phyloP scores from a whole-genome alignment of 768 basidiomycete species.

The Rhodocollybia butyracea region DNA sequence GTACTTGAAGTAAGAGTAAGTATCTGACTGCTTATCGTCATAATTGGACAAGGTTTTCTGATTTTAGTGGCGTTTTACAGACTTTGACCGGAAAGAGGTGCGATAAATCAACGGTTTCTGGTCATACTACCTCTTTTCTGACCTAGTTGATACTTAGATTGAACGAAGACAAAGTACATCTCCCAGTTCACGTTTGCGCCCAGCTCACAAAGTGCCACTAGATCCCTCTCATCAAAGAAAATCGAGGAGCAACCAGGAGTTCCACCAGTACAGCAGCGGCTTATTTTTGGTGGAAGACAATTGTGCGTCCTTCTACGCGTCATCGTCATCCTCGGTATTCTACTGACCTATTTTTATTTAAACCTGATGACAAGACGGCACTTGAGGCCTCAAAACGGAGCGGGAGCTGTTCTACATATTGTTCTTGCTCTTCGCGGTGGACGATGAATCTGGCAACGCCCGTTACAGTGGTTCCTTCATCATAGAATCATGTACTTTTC shows the following conservation, averaged over 20 bases:
- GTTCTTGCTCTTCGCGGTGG: slow-evolving; percentile 96
- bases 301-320: slow-evolving; percentile 59
- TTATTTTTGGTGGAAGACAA: slow-evolving; percentile 91
- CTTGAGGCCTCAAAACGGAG: slow-evolving; percentile 77
- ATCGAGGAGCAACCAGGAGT: slow-evolving; percentile 99
- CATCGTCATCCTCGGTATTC: slow-evolving; percentile 3
- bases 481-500: neutral
- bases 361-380: slow-evolving; percentile 90
- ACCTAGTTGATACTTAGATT: slow-evolving; percentile 47
- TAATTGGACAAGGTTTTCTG: neutral
- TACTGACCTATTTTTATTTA: slow-evolving; percentile 24
- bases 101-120: neutral
- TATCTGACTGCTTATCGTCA: neutral
- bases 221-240: slow-evolving; percentile 95
- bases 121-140: slow-evolving; percentile 1
- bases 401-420: slow-evolving; percentile 88
- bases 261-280: slow-evolving; percentile 90
- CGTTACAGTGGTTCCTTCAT: too few species aligned
- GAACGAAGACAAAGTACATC: slow-evolving; percentile 81
- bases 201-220: slow-evolving; percentile 23
- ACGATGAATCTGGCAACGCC: too few species aligned
- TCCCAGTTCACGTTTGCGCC: neutral
- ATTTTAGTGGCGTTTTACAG: slow-evolving; percentile 32
- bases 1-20: neutral
- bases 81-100: slow-evolving; percentile 97